Evolutionary conservation across 2,329 filamentous ascomycete genomes (phyloP).

Genomic region (Cercospora sp.): DNA sequence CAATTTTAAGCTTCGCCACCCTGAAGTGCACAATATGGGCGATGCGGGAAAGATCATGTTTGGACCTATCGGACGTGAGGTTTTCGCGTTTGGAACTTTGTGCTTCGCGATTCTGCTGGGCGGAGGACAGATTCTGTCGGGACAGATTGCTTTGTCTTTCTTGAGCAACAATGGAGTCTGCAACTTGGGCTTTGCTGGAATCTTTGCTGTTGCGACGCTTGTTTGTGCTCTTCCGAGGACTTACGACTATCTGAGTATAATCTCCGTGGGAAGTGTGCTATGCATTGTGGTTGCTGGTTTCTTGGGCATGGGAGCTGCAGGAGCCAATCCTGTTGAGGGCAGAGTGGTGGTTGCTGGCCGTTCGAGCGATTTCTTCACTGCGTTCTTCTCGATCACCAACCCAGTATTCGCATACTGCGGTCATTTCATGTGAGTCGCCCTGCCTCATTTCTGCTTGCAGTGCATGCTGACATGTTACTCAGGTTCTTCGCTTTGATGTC

Average conservation of each 20-base stretch:
- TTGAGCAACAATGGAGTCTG: conserved; percentile 53
- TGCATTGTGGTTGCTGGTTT: conserved; percentile 54
- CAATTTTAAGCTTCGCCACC: conserved; percentile 45
- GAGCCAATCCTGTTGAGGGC: conserved; percentile 43
- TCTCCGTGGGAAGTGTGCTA: conserved; percentile 48
- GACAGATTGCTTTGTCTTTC: conserved; percentile 52
- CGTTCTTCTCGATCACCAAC: conserved; percentile 53
- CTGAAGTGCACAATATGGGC: conserved; percentile 42
- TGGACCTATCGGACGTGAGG: conserved; percentile 33
- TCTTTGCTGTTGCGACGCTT: conserved; percentile 52
- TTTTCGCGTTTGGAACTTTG: conserved; percentile 47
- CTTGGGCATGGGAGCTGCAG: conserved; percentile 50
- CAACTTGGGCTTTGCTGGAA: conserved; percentile 48
- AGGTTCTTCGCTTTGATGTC: conserved; percentile 13
- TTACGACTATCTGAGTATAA: conserved; percentile 50
- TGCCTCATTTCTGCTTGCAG: too few relatives aligned
- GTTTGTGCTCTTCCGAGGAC: conserved; percentile 53
- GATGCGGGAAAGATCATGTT: conserved; percentile 40
- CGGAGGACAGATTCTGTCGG: conserved; percentile 54
- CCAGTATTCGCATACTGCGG: conserved; percentile 57
- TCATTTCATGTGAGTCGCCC: conserved; percentile 49
- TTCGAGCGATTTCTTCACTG: conserved; percentile 46
- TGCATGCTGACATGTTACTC: too few relatives aligned
- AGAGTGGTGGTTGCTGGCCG: conserved; percentile 44
- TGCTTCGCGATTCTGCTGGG: conserved; percentile 56